These are phyloP conservation scores for Mucuna pruriens DNA, from an alignment of 306 rosid genomes.

Conservation along the genomic window DNA sequence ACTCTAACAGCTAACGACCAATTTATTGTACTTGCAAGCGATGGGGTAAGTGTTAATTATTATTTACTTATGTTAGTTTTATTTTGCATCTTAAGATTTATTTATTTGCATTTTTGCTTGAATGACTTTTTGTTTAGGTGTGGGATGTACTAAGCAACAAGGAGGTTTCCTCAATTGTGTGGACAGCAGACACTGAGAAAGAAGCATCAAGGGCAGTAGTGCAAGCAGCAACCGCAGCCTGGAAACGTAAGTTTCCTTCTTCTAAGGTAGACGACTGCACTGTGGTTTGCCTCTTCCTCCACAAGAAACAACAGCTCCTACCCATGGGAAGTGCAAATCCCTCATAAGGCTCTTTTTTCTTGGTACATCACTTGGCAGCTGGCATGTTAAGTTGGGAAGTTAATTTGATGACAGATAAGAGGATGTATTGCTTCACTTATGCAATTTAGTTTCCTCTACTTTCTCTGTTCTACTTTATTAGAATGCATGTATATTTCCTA, in stretches of 20 bases:
- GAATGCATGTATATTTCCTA: not conserved
- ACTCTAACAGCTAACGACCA: slow-evolving; percentile 49
- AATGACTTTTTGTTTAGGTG: slow-evolving; percentile 32
- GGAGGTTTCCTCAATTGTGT: slow-evolving; percentile 55
- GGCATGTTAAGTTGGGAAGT: not conserved
- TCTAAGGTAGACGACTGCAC: slow-evolving; percentile 60
- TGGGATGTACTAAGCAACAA: slow-evolving; percentile 72
- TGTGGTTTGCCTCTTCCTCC: slow-evolving; percentile 55
- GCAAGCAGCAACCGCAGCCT: slow-evolving; percentile 52
- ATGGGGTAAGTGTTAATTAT: slow-evolving; percentile 54
- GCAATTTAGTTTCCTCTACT: too few relatives aligned
- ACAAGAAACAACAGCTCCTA: not conserved
- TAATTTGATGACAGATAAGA: not conserved
- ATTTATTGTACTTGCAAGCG: slow-evolving; percentile 64
- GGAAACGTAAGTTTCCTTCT: slow-evolving; percentile 53
- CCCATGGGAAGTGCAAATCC: not conserved
- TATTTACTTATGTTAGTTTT: not conserved
- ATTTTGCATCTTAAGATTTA: not conserved
- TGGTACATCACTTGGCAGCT: not conserved
- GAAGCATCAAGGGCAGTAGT: slow-evolving; percentile 57
- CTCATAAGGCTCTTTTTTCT: not conserved
- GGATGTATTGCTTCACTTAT: not conserved
- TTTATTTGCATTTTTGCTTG: not conserved
- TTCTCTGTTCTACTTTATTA: not conserved
- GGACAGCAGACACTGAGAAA: slow-evolving; percentile 48